Conservation (phyloP, 2,329 filamentous ascomycete genomes). For the Penicillium paneum region DNA sequence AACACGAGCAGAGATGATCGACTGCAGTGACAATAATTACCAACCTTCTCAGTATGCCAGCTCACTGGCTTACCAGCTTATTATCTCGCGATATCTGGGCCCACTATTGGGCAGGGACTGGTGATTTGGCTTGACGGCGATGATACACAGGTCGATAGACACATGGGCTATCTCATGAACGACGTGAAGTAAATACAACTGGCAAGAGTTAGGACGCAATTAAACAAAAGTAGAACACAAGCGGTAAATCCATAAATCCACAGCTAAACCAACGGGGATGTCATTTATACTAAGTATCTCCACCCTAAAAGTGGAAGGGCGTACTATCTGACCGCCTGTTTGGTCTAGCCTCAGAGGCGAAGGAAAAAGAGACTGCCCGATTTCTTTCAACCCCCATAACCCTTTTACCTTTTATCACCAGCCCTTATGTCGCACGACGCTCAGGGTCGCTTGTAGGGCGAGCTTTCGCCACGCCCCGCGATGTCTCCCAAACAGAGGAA, state of each 20-base stretch:
- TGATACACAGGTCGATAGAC: neutral
- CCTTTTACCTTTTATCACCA: neutral
- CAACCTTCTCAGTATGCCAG: neutral
- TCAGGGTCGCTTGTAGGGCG: conserved; percentile 25
- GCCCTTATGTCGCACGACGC: conserved; percentile 17
- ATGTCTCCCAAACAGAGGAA: conserved; percentile 48
- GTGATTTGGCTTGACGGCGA: neutral
- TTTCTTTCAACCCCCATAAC: conserved; percentile 3
- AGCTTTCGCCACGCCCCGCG: conserved; percentile 35
- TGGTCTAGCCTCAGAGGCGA: conserved; percentile 1
- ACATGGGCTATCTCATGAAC: neutral
- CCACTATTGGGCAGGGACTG: conserved; percentile 9
- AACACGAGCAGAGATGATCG: neutral
- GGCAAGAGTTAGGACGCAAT: neutral
- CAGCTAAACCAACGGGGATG: neutral
- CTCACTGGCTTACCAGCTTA: neutral
- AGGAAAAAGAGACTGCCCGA: conserved; percentile 7
- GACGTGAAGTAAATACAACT: no score
- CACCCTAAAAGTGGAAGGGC: conserved; percentile 16
- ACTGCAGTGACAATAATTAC: conserved; percentile 5
- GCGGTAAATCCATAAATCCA: neutral
- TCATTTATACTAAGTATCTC: conserved; percentile 7
- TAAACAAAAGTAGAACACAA: neutral
- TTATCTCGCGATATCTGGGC: neutral
- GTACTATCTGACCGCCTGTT: conserved; percentile 26